Evolutionary conservation across 345 rosid species (phyloP), one percentile per base, ranked within the genome.

Genomic region (Balakata baccata): DNA sequence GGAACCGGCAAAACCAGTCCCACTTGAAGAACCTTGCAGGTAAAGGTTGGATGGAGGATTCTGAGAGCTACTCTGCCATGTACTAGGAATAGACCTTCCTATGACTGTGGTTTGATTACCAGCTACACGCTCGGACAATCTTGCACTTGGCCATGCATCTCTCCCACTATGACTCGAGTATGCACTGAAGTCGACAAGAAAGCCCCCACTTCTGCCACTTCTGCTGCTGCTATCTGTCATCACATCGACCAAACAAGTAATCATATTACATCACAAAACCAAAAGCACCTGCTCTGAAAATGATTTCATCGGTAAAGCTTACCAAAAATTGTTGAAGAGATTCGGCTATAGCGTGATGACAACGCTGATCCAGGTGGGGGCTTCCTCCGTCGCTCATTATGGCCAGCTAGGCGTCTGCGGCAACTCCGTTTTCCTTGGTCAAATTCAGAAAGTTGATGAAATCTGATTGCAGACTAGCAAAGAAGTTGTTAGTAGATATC

Each of bases 341-440:
- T 74, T 46, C 90, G 79, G 52, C 85, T 82, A 53, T 84, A 85
- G 70, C 87, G 92, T 72, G 93, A 77, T 46, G 92, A 74, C 51
- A 85, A 62, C 64, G 89, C 69, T 13, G 92, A 87, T 72, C 94
- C 89, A 12, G 89, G 82, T 20, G 91, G 90, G 10, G 94, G 98
- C 84, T 95, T 95, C 87, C 99, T 90, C 4, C 98, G 81, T 12
- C 99, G 93, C 80, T 91, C 99, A 18, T 95, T 95, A 72, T 95
- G 99, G 16, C 97, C 97, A 17, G 98, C 98, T 25, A 95, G 86
- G 79, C 97, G 89, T 76, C 96, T 89, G 41, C 99, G 94, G 69
- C 99, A 95, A 73, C 99, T 95, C 53, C 99, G 80, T 74, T 95
- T 95, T 64, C 89, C 96, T 84, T 91, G 88, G 86, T 95, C 99